Evolutionary conservation across 106 monocot species (phyloP).

Genomic region (Phalaenopsis equestris): DNA sequence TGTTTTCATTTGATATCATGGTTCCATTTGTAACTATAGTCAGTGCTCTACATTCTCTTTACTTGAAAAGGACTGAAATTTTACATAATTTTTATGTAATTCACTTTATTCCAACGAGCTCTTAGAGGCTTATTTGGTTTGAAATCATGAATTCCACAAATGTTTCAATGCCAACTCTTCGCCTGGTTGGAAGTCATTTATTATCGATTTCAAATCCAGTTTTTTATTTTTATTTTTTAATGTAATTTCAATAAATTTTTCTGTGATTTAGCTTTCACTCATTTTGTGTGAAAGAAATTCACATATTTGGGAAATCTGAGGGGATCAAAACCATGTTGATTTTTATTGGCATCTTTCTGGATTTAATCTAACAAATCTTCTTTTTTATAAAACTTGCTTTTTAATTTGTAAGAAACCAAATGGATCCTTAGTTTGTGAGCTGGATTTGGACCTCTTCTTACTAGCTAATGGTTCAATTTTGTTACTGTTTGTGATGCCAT

Average conservation of each 20-base stretch:
- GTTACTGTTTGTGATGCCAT: background rate
- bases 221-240: background rate
- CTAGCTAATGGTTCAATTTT: background rate
- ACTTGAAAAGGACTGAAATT: background rate
- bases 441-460: background rate
- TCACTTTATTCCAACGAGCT: background rate
- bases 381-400: background rate
- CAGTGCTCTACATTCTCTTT: background rate
- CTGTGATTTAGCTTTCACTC: background rate
- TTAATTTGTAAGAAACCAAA: background rate
- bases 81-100: background rate
- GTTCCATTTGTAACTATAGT: background rate
- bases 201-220: background rate
- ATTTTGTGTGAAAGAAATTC: background rate
- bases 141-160: background rate
- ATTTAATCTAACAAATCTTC: background rate
- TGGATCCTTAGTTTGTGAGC: background rate
- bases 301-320: background rate
- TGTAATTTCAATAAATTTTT: background rate
- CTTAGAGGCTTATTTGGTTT: background rate
- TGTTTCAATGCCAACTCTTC: background rate
- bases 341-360: background rate
- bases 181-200: background rate
- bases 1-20: background rate
- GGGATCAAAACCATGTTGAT: constrained; percentile 2